Conservation (phyloP, 139 green algal genomes). For the Yamagishiella unicocca region DNA sequence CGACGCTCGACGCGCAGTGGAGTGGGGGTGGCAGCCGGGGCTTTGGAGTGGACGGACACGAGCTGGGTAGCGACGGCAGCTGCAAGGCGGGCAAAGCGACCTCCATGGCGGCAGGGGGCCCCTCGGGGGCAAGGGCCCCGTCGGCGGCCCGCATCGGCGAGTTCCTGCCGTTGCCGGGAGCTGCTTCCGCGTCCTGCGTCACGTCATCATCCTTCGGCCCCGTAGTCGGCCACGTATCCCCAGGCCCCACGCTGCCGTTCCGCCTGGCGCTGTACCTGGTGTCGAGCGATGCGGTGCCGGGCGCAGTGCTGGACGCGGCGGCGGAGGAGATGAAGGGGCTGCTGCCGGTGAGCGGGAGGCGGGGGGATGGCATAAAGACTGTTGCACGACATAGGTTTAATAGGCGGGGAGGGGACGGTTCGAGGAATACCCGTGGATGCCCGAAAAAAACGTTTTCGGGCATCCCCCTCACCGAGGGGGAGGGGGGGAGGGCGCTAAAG, state of each 20-base stretch:
- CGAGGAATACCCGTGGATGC: too few species aligned
- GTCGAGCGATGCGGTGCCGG: slow-evolving; percentile 1
- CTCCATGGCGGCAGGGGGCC: too few species aligned
- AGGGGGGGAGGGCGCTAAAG: too few species aligned
- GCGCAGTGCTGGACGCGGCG: slow-evolving; percentile 24
- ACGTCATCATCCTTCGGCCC: not conserved
- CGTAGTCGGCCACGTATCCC: not conserved
- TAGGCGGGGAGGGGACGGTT: too few species aligned
- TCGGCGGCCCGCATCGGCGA: not conserved
- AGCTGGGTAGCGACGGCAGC: not conserved
- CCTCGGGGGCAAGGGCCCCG: too few species aligned
- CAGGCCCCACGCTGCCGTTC: not conserved
- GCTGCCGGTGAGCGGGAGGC: slow-evolving; percentile 13
- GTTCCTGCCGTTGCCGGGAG: not conserved
- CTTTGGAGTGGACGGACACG: not conserved
- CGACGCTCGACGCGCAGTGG: too few species aligned
- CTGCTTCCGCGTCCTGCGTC: too few species aligned
- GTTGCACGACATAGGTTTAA: too few species aligned
- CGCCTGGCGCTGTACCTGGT: slow-evolving; percentile 39
- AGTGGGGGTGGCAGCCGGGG: not conserved
- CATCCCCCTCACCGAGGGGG: too few species aligned
- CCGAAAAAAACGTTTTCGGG: too few species aligned
- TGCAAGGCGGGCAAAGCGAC: too few species aligned
- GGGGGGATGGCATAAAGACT: too few species aligned
- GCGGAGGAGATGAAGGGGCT: slow-evolving; percentile 28